Evolutionary conservation across 768 basidiomycete genomes (phyloP).

Genomic region (Tulasnella sp.): DNA sequence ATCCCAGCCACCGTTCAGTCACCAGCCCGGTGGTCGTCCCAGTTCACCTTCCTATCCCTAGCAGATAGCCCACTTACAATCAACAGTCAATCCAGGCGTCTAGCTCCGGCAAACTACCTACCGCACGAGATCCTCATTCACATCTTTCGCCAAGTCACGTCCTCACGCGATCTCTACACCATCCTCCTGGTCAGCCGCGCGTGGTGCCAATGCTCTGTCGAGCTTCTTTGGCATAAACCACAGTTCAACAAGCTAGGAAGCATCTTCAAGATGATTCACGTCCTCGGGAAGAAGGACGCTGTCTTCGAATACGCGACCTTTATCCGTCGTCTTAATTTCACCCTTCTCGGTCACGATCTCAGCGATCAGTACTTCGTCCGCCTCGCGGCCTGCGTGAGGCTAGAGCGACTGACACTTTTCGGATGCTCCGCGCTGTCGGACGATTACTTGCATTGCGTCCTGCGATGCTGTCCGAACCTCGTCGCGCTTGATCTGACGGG

Average conservation of each 20-base stretch:
- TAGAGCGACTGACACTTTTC: constrained; percentile 83
- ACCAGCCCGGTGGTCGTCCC: constrained; percentile 54
- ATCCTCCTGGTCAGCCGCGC: constrained; percentile 72
- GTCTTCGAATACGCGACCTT: constrained; percentile 83
- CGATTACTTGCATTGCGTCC: constrained; percentile 47
- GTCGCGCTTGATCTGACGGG: constrained; percentile 79
- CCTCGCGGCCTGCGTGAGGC: constrained; percentile 60
- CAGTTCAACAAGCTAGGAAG: constrained; percentile 55
- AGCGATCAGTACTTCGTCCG: constrained; percentile 61
- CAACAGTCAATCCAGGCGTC: constrained; percentile 23
- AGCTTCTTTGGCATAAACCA: constrained; percentile 91
- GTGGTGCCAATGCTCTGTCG: constrained; percentile 95
- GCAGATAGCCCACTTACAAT: constrained; percentile 25
- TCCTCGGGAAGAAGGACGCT: constrained; percentile 50
- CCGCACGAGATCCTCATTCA: constrained; percentile 91
- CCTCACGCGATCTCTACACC: constrained; percentile 58
- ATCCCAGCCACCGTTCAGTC: constrained; percentile 22
- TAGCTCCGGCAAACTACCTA: constrained; percentile 52
- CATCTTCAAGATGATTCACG: constrained; percentile 64
- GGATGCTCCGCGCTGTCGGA: constrained; percentile 62
- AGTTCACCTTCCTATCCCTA: constrained; percentile 23
- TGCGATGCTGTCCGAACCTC: constrained; percentile 62
- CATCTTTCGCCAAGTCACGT: constrained; percentile 74
- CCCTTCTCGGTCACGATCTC: constrained; percentile 55
- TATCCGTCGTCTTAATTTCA: constrained; percentile 85